Evolutionary conservation across 805 yeast genomes (phyloP), one percentile per base, ranked within the genome.

Genomic region (Isabelozyma gotoi): DNA sequence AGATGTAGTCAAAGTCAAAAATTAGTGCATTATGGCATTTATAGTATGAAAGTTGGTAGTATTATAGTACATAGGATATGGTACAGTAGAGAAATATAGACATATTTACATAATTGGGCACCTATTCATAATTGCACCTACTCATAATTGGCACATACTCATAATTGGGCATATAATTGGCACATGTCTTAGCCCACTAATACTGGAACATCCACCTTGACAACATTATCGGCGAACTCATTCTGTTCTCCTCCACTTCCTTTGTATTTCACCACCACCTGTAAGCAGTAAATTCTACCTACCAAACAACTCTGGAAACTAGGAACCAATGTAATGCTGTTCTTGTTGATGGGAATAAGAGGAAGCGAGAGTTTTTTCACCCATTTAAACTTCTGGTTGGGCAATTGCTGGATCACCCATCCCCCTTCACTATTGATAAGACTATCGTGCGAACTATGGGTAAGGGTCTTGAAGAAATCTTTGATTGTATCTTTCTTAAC

Each of bases 261-360:
- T 43, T 65, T 67, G 43, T 73, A 76, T 45, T 65, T 73, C 19
- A 78, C 71, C 20, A 59, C 55, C 1, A 79, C 69, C 43, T 81
- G 76, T 41, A 81, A 60, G 46, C 77, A 70, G 56, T 84, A 83
- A 14, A 75, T 59, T 55, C 89, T 70, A 3, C 83, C 76, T n/a
- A 82, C 67, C 43, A 79, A 61, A 59, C 89, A 84, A 39, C 74
- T 76, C 51, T 83, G 87, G 58, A 83, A 84, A 42, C 74, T 74
- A 1, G 89, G 89, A 14, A 80, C 57, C 42, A 84, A 57, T 1
- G 82, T 80, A 38, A 77, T 71, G 38, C 63, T 63, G 32, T 76
- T 67, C 42, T 75, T 74, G 37, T 73, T 69, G 24, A 60, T 50
- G 16, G 74, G 59, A 27, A 65, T 60, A 41, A 81, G 51, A 15